Evolutionary conservation across 2,329 filamentous ascomycete species (phyloP), one percentile per base, ranked within the genome.

Genomic region (Madurella mycetomatis): DNA sequence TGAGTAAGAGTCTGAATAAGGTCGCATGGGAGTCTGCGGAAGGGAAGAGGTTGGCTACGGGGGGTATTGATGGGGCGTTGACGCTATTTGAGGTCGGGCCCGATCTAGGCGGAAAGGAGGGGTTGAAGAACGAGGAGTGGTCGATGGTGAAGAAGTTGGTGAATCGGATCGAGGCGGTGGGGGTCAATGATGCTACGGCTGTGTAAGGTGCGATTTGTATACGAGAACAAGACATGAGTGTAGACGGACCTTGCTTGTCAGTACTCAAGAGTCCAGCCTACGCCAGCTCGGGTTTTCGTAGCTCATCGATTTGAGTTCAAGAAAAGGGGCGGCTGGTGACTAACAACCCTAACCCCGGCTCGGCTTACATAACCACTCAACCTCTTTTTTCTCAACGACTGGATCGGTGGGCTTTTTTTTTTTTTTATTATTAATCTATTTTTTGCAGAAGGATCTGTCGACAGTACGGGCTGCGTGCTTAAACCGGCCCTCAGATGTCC

Each of bases 21-120:
- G 77, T 96, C 42, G 87, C 90, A 0, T 99, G 94, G 94, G 94
- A 99, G 73, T 84, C 85, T 64, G 86, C 84, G 43, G 92, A 96
- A 67, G 95, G 94, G 47, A 88, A 87, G 71, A 82, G 89, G 49
- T 75, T 97, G 48, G 94, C 92, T 1, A 91, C 91, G 0, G 95
- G 94, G 43, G 94, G 94, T 4, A 86, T 99, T 57, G 92, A 96
- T 66, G 92, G 92, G 11, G 84, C 90, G 1, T 78, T 96, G 18
- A 96, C 88, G 0, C 84, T 99, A 8, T 99, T 97, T 67, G 94
- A 99, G 72, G 92, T 99, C 53, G 86, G 90, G 19, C 76, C 80
- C 64, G 83, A 92, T 61, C 70, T 95, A 11, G 91, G 92, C 25
- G 92, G 91, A n/a, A 85, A 87, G 62, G 94, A 97, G 65, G 81